phyloP scores from a whole-genome alignment of 371 early-diverging fungal genomes.

The Nosema bombycis region DNA sequence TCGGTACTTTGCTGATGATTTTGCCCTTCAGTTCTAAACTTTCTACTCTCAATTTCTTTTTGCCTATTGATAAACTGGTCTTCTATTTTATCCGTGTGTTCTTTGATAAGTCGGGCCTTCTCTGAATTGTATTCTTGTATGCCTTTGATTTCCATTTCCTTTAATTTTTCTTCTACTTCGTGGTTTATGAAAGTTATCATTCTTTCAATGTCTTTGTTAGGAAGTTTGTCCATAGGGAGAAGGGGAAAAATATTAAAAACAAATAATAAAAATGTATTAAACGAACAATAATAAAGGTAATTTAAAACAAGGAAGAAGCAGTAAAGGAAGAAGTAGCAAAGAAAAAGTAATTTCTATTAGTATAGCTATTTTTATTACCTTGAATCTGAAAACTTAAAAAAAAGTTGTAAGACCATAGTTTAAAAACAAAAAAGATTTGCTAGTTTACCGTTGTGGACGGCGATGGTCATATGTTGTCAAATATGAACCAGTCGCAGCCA shows the following conservation, averaged over 20 bases:
- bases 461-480: no score
- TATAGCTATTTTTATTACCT: slow-evolving; percentile 11
- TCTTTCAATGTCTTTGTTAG: slow-evolving; percentile 63
- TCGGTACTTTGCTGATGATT: slow-evolving; percentile 50
- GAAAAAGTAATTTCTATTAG: not conserved
- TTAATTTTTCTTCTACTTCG: slow-evolving; percentile 62
- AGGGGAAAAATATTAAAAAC: no score
- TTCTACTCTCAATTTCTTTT: slow-evolving; percentile 52
- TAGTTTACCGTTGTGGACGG: no score
- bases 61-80: slow-evolving; percentile 42
- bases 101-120: slow-evolving; percentile 53
- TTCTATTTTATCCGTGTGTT: slow-evolving; percentile 31
- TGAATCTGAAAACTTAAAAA: not conserved
- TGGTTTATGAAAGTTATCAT: slow-evolving; percentile 65
- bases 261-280: no score
- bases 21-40: slow-evolving; percentile 44
- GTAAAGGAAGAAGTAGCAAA: no score
- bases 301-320: no score
- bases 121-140: slow-evolving; percentile 60
- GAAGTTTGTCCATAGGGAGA: slow-evolving; percentile 42
- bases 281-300: no score
- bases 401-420: not conserved
- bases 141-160: slow-evolving; percentile 62
- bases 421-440: no score
- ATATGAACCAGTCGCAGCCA: no score